These are phyloP conservation scores for Neurospora sp. DNA, from an alignment of 495 filamentous ascomycete genomes.

Conservation along the genomic window DNA sequence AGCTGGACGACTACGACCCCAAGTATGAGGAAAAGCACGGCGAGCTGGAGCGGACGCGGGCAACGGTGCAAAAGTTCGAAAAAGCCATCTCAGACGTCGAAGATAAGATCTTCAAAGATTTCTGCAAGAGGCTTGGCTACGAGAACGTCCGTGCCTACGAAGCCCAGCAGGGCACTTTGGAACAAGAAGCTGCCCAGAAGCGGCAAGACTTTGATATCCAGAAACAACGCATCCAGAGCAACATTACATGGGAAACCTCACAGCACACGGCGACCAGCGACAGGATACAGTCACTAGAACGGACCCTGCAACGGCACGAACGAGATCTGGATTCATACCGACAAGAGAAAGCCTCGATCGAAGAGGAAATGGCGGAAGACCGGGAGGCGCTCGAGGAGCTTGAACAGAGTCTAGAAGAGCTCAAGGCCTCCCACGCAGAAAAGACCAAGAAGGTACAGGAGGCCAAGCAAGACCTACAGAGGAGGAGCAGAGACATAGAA, in stretches of 20 bases:
- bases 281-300: conserved; percentile 58
- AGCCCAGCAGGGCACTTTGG: conserved; percentile 78
- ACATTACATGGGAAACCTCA: conserved; percentile 66
- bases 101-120: conserved; percentile 77
- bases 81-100: conserved; percentile 76
- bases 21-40: conserved; percentile 64
- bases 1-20: conserved; percentile 64
- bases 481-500: conserved; percentile 73
- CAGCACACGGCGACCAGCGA: conserved; percentile 57
- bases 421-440: conserved; percentile 54
- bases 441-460: conserved; percentile 68
- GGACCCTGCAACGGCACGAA: conserved; percentile 53
- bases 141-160: conserved; percentile 87
- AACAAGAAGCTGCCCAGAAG: conserved; percentile 81
- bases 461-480: conserved; percentile 75
- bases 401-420: conserved; percentile 56
- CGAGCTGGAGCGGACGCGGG: conserved; percentile 55
- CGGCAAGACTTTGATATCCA: conserved; percentile 78
- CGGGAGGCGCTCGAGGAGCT: conserved; percentile 70
- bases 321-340: conserved; percentile 58
- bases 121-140: conserved; percentile 82
- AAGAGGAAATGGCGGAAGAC: conserved; percentile 60
- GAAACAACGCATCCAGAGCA: conserved; percentile 68
- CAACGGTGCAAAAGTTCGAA: conserved; percentile 56
- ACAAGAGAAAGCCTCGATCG: conserved; percentile 60